A percentile compares a stretch with the other conserved stretches of the same genome.
Evolutionary conservation across 1,284 basidiomycete species (phyloP).

Genomic region (Heterobasidion parviporum): DNA sequence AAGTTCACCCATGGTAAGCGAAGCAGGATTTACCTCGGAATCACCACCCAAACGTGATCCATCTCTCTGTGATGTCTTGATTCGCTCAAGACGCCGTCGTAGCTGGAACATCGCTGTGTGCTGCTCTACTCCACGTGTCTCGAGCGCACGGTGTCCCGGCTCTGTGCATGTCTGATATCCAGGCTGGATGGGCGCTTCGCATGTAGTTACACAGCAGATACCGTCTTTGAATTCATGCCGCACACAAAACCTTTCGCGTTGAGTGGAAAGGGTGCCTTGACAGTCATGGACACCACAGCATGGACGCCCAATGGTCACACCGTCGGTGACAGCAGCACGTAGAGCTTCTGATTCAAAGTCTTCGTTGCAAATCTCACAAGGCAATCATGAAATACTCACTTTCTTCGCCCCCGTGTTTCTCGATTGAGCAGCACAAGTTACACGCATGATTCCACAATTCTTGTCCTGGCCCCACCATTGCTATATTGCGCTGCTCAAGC

Average conservation of each 20-base stretch:
- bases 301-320: constrained; percentile 22
- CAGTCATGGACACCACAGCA: constrained; percentile 21
- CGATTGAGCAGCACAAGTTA: too few relatives aligned
- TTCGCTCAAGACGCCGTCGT: constrained; percentile 4
- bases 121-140: not conserved
- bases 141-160: constrained; percentile 9
- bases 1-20: too few relatives aligned
- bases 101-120: constrained; percentile 12
- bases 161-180: constrained; percentile 14
- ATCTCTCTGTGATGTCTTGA: not conserved
- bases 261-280: constrained; percentile 8
- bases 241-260: constrained; percentile 14
- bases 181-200: not conserved
- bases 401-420: too few relatives aligned
- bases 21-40: too few relatives aligned
- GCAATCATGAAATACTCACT: too few relatives aligned
- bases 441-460: too few relatives aligned
- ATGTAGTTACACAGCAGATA: constrained; percentile 12
- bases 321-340: constrained; percentile 19
- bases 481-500: too few relatives aligned
- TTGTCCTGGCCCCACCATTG: too few relatives aligned
- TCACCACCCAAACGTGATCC: constrained; percentile 4
- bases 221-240: constrained; percentile 6
- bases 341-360: too few relatives aligned
- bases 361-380: too few relatives aligned